phyloP scores from a whole-genome alignment of 192 early-diverging fungal species.

The Jimgerdemannia flammicorona region DNA sequence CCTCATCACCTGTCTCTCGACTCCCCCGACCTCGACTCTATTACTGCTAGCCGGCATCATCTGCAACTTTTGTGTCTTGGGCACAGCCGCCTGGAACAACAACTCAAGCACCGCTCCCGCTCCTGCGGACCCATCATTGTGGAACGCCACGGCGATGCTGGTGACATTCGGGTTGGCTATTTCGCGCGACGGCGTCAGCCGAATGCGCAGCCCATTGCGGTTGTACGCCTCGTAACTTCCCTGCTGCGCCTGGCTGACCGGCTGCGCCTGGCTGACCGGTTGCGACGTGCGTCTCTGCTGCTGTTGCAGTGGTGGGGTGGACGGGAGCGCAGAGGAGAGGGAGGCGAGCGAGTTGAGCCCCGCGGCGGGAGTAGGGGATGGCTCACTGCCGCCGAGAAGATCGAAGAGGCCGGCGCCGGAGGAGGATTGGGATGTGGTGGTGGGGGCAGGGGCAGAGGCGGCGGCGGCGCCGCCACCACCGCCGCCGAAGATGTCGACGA shows the following conservation, averaged over 20 bases:
- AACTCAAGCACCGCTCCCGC: slow-evolving; percentile 56
- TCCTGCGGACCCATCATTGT: slow-evolving; percentile 46
- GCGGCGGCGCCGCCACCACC: not conserved
- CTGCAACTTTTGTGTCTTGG: slow-evolving; percentile 84
- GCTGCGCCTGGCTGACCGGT: not conserved
- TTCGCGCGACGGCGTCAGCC: slow-evolving; percentile 70
- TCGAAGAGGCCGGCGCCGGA: not conserved
- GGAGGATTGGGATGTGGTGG: slow-evolving; percentile 19
- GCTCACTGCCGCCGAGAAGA: not conserved
- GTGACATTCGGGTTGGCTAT: slow-evolving; percentile 53
- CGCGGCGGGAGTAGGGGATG: slow-evolving; percentile 22
- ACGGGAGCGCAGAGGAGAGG: slow-evolving; percentile 7
- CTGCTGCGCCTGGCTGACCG: not conserved
- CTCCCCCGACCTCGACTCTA: slow-evolving; percentile 51
- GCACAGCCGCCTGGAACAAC: slow-evolving; percentile 90
- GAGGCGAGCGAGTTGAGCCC: slow-evolving; percentile 8
- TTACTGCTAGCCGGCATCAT: slow-evolving; percentile 78
- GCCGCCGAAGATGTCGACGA: slow-evolving; percentile 78
- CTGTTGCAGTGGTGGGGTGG: slow-evolving; percentile 16
- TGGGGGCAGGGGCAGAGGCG: slow-evolving; percentile 14
- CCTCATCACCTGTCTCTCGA: slow-evolving; percentile 75
- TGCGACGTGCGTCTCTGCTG: not conserved
- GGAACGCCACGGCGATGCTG: slow-evolving; percentile 65
- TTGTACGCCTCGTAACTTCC: slow-evolving; percentile 62
- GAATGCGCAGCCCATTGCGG: slow-evolving; percentile 75